Base-by-base conservation (phyloP, 768 basidiomycete species). In the Macrolepiota albuminosa region DNA sequence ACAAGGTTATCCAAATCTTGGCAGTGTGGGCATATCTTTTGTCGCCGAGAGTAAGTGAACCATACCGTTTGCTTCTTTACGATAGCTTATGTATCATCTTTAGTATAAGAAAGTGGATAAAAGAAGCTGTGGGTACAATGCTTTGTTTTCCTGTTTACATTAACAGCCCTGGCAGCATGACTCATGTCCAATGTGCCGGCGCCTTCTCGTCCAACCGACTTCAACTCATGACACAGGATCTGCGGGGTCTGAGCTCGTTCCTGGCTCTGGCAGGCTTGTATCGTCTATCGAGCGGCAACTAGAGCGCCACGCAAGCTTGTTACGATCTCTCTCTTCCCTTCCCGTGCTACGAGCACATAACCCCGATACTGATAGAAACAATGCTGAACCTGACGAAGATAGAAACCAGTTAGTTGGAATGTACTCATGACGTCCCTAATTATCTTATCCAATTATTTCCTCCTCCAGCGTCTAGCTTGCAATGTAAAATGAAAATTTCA, bases 1-100 rank as follows among this genome's bases (percentile, higher is more conserved):
- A 89, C 89, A 24, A 81, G 76, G 63, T 72, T 93, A 8, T 70
- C 74, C 58, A 68, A 79, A 65, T 58, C 78, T 65, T 72, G 78
- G 76, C 80, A 81, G 61, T 83, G 85, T 63, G 79, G 83, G 4
- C 91, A 93, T 68, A 65, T 88, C n/a, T 93, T 92, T 67, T 93
- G 91, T 69, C 81, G 88, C 64, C 84, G 84, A 75, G 91, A 93
- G 91, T 92, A 73, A 73, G 69, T 66, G 21, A 31, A 24, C 6
- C 21, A 6, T 4, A 39, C 9, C 2, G 6, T 9, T 21, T 24
- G 1, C 6, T 34, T 21, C 18, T 21, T 10, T 29, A 7, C 26
- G 9, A 56, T 37, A 29, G 10, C 34, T 43, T 24, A 42, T 57
- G 36, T 31, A 58, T 57, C 62, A 58, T n/a, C 36, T 57, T 61